Percentiles rank a stretch among this genome's conserved stretches.
phyloP scores from a whole-genome alignment of 1,284 basidiomycete species.

The Melanopsichium pennsylvanicum region DNA sequence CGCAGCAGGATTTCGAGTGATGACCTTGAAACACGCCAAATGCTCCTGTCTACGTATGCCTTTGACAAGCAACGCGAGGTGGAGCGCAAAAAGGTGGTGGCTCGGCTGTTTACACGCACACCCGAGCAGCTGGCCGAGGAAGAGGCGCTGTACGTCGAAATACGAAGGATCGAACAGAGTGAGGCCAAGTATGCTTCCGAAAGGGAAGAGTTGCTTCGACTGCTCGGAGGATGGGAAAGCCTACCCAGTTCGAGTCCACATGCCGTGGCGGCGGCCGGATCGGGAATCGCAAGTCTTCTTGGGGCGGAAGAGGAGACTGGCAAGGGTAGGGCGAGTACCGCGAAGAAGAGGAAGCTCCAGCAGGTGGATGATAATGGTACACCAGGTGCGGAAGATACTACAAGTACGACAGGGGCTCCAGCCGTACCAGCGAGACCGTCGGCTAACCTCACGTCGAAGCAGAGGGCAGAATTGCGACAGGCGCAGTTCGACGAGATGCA shows the following conservation, averaged over 20 bases:
- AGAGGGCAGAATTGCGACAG: conserved; percentile 54
- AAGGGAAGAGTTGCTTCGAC: conserved; percentile 85
- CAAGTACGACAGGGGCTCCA: conserved; percentile 8
- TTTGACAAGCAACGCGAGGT: conserved; percentile 79
- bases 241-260: conserved; percentile 52
- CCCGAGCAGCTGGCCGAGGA: conserved; percentile 91
- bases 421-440: conserved; percentile 10
- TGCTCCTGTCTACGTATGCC: conserved; percentile 61
- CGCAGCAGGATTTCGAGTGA: conserved; percentile 72
- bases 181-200: conserved; percentile 87
- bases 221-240: conserved; percentile 70
- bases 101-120: conserved; percentile 83
- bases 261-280: conserved; percentile 57
- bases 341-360: conserved; percentile 49
- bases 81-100: conserved; percentile 86
- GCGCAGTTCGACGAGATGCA: conserved; percentile 60
- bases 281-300: conserved; percentile 51
- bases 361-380: conserved; percentile 25
- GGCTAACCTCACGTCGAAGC: conserved; percentile 44
- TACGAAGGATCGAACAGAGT: conserved; percentile 91
- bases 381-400: conserved; percentile 23
- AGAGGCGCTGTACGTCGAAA: conserved; percentile 91
- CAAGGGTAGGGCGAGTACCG: conserved; percentile 20
- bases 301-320: conserved; percentile 15
- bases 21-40: conserved; percentile 55